These are phyloP conservation scores for Coniosporium tulheliwenetii DNA, from an alignment of 2,329 filamentous ascomycete species.

Conservation along the genomic window DNA sequence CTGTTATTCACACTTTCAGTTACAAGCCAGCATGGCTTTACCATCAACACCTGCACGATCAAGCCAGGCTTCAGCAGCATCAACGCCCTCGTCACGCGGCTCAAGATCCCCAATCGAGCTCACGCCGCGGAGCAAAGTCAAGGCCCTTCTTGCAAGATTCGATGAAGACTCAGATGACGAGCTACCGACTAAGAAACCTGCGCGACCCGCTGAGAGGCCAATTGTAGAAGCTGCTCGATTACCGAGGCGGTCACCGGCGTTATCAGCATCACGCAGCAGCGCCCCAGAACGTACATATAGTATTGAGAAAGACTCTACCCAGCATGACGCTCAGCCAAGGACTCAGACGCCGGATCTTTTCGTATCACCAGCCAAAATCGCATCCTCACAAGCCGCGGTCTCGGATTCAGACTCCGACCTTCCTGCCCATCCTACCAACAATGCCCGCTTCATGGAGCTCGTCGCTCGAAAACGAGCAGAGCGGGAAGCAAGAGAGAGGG, in stretches of 20 bases:
- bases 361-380: conserved; percentile 29
- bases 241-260: too few relatives aligned
- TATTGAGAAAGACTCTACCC: too few relatives aligned
- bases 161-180: conserved; percentile 20
- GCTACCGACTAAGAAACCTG: neutral
- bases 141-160: conserved; percentile 33
- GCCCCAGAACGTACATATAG: too few relatives aligned
- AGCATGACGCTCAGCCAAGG: too few relatives aligned
- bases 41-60: conserved; percentile 1
- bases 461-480: conserved; percentile 61
- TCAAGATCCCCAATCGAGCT: conserved; percentile 8
- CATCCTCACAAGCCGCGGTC: conserved; percentile 11
- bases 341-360: conserved; percentile 33
- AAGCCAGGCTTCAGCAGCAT: neutral
- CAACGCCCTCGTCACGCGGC: neutral
- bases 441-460: conserved; percentile 53
- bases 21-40: neutral
- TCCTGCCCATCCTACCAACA: conserved; percentile 26
- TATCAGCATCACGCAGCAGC: too few relatives aligned
- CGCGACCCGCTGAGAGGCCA: too few relatives aligned
- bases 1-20: too few relatives aligned
- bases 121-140: conserved; percentile 31
- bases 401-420: conserved; percentile 28
- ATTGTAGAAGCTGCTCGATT: too few relatives aligned
- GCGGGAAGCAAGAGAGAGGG: conserved; percentile 49